Conservation (phyloP, 495 filamentous ascomycete species). For the Trichoderma orchidacearum region DNA sequence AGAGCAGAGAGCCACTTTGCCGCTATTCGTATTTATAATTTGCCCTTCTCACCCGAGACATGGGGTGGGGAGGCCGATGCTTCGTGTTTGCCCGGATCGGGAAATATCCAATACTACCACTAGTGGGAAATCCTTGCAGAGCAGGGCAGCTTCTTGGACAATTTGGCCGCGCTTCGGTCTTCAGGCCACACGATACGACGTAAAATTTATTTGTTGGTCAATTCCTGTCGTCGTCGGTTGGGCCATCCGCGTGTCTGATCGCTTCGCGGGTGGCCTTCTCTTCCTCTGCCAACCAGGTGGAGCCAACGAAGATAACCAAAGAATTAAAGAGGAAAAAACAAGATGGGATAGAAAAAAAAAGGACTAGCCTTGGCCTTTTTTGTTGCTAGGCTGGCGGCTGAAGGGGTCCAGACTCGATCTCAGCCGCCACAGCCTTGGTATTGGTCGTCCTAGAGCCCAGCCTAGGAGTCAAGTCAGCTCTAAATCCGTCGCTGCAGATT, state of each 20-base stretch:
- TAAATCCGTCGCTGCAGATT: neutral
- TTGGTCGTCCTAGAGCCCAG: neutral
- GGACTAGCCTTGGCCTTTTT: neutral
- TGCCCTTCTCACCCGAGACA: constrained; percentile 1
- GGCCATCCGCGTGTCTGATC: neutral
- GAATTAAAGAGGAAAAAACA: no score
- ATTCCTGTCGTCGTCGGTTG: neutral
- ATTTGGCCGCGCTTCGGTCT: neutral
- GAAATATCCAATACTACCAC: neutral
- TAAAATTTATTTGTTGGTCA: neutral
- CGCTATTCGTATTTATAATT: constrained; percentile 1
- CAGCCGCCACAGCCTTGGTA: neutral
- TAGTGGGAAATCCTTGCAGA: neutral
- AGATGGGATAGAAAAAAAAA: no score
- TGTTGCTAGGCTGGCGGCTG: neutral
- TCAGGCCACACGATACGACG: neutral
- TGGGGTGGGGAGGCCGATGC: neutral
- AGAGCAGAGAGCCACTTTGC: neutral
- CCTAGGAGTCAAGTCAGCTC: neutral
- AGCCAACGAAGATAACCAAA: no score
- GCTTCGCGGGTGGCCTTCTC: neutral
- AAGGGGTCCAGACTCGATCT: neutral
- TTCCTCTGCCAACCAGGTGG: neutral
- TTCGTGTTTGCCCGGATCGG: neutral
- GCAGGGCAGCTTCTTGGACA: neutral